Evolutionary conservation across 768 basidiomycete species (phyloP), one percentile per base, ranked within the genome.

Genomic region (Leccinum truebloodii): DNA sequence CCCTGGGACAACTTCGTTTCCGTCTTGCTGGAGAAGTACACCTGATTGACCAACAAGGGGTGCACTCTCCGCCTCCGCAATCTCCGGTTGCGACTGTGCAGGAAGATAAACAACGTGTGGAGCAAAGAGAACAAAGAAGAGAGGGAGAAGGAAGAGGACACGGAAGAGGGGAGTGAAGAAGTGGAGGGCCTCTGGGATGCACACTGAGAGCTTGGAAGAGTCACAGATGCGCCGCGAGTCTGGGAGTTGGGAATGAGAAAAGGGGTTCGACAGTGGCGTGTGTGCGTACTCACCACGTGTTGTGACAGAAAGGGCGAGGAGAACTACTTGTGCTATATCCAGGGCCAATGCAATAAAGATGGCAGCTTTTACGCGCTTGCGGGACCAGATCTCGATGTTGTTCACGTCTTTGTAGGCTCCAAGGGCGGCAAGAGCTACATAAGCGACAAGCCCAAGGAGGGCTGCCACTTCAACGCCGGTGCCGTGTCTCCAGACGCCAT

Each of bases 361-460:
- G 49, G 84, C 80, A 7, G 77, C 50, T 70, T 80, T 89, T 66
- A 91, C 72, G 52, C 85, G 81, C 62, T 71, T 83, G 65, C 84
- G 69, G 35, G 79, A 80, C 90, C 89, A 92, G 18, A 90, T 84
- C 41, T 84, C 78, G 37, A 86, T 80, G 37, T 88, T 88, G 32
- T 84, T 81, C 57, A 89, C 77, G 63, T 91, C 90, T 74, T 93
- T 92, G 84, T 86, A 92, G 13, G 89, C 81, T 9, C 92, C 92
- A 49, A 92, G 76, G 10, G 86, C 85, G 14, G 90, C 88, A 53
- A 94, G 77, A 39, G 88, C 87, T 37, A 85, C 77, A 65, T 90
- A 91, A 4, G 87, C 88, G 46, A 84, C 67, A 34, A 92, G 79
- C 57, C 90, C 92, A 49, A 87, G 71, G 48, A 92, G 68, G 46